Evolutionary conservation across 768 basidiomycete species (phyloP), one percentile per base, ranked within the genome.

Genomic region (Trametopsis cervina): DNA sequence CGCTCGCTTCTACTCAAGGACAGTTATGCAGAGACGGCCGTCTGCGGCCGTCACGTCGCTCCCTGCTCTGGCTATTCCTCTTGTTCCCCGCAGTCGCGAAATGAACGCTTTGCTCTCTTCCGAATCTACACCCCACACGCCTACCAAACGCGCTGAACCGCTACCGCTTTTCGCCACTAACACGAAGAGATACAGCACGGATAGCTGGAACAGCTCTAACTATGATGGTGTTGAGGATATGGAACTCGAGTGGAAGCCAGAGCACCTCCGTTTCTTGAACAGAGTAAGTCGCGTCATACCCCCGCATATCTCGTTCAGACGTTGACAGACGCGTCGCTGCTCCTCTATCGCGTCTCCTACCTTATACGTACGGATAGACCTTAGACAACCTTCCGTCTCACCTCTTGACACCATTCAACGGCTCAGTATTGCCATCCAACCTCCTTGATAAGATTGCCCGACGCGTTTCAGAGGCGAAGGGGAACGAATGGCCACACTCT

Each of bases 401-500:
- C 57, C 77, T 92, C n/a, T 72, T 88, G 62, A 91, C 89, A 13
- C 89, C 89, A 46, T 91, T 89, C 73, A 82, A 85, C 54, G 89
- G 89, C 24, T 75, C 81, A 39, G 77, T 91, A 17, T 89, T 89
- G 1, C 89, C 89, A 25, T 81, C 85, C 12, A 91, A 91, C 63
- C 76, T 91, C 18, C 80, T 92, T 50, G 88, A 92, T 65, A 89
- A 87, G 69, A 81, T 92, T 54, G 86, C 89, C 10, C 80, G 85
- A 12, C 81, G 86, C 44, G 79, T 92, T 51, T 68, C 76, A 7
- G 71, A 84, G 23, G 83, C 84, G 43, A 89, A 89, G 60, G 87
- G 84, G 4, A 52, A 43, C 25, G 86, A 86, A 48, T 92, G 89
- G 89, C 84, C 85, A 1, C 86, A 91, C 58, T 88, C 89, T 20